Base-by-base conservation (phyloP, 306 rosid genomes). In the Medicago arabica region DNA sequence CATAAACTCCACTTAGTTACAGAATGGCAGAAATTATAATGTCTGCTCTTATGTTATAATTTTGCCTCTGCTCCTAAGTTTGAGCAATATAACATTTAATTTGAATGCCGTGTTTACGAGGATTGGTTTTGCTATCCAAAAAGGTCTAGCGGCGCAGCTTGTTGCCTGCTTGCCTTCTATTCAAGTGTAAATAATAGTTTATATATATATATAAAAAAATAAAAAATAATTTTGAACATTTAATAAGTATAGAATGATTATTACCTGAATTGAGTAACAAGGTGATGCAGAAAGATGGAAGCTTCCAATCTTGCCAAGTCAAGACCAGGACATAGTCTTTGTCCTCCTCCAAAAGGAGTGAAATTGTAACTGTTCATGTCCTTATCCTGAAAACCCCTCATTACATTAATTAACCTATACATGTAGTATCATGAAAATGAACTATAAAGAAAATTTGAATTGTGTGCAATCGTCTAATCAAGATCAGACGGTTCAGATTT, bases 281-380 rank as follows among this genome's bases (percentile, higher is more conserved):
- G 84, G 82, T 92, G 93, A 74, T 95, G 97, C 15, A 95, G 72
- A 72, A 95, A 95, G 64, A 95, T 86, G 49, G 99, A 90, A 86
- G 94, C 86, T 85, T 89, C 97, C 59, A 95, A 76, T 85, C 97
- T 90, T 18, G 98, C 96, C 83, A 95, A 83, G 79, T 95, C 98
- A 84, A 89, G 87, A 14, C 98, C 98, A 63, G 98, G 98, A 55
- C 98, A 95, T 12, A 95, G 79, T 84, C 98, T 95, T 78, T 86
- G 93, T 5, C 98, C 98, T 10, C 98, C 98, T 66, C 97, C 98
- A 88, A 95, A 95, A 12, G 98, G 98, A 59, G 93, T 92, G 87
- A 92, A 95, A 78, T 83, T 87, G 76, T 79, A 74, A 81, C 84
- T 83, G 87, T 88, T 89, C 74, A 69, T 76, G 81, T 92, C 97